Evolutionary conservation across 2,329 filamentous ascomycete genomes (phyloP).

Genomic region (Curvularia sp.): DNA sequence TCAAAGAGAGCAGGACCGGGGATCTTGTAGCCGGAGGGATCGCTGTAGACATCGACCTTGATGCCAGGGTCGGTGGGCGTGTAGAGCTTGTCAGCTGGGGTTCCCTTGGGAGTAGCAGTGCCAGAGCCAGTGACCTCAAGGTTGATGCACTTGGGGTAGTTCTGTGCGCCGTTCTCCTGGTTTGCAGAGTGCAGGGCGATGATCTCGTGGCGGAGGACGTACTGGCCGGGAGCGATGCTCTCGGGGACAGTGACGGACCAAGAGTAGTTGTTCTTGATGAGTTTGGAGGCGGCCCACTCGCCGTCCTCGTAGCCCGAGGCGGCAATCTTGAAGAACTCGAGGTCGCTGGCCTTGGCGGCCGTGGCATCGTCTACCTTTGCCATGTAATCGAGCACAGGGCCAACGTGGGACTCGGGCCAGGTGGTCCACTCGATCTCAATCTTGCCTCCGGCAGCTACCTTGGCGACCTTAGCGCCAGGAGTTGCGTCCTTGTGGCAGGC

Average conservation of each 20-base stretch:
- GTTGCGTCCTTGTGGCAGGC: conserved; percentile 67
- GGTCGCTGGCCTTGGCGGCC: conserved; percentile 59
- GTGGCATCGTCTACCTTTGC: conserved; percentile 65
- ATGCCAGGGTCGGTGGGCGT: conserved; percentile 65
- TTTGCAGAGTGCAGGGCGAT: conserved; percentile 58
- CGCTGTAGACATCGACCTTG: conserved; percentile 65
- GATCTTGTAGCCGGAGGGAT: conserved; percentile 1
- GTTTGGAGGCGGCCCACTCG: conserved; percentile 63
- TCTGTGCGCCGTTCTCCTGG: conserved; percentile 54
- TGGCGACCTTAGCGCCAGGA: conserved; percentile 59
- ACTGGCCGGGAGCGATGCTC: conserved; percentile 57
- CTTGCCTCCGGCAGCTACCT: conserved; percentile 64
- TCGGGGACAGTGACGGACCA: conserved; percentile 56
- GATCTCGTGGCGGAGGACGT: conserved; percentile 64
- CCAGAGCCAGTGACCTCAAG: conserved; percentile 61
- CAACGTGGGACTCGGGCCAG: background rate
- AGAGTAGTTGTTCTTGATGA: conserved; percentile 56
- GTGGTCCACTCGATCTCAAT: background rate
- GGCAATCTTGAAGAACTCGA: conserved; percentile 71
- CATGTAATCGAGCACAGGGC: conserved; percentile 36
- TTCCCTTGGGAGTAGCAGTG: conserved; percentile 56
- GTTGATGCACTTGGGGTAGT: conserved; percentile 61
- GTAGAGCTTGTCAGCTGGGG: conserved; percentile 62
- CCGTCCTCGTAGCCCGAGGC: conserved; percentile 61
- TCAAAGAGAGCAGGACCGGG: background rate